Percentiles rank a stretch among this genome's conserved stretches.
Conservation (phyloP, 1,139 yeast species). For the Taphrina confusa region DNA sequence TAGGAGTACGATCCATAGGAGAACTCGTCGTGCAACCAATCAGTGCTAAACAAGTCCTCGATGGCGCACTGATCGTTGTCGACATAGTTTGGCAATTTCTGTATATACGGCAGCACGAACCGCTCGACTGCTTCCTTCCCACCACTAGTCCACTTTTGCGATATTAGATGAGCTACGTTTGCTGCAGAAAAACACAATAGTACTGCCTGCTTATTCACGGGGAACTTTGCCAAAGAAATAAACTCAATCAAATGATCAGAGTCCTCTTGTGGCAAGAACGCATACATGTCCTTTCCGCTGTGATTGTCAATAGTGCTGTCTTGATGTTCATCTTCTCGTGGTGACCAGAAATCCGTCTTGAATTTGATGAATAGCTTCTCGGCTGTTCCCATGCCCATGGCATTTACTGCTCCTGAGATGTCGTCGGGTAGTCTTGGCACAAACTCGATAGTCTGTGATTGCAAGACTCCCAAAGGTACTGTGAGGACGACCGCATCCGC, state of each 20-base stretch:
- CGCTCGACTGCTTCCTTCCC: conserved; percentile 3
- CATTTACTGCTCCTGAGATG: neutral
- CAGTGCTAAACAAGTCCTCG: conserved; percentile 17
- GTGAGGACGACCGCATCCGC: conserved; percentile 50
- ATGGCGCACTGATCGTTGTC: neutral
- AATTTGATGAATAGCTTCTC: conserved; percentile 21
- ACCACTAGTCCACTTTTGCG: neutral
- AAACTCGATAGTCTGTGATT: conserved; percentile 48
- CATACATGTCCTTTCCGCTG: conserved; percentile 1
- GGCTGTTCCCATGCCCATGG: conserved; percentile 17
- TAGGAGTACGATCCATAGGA: conserved; percentile 6
- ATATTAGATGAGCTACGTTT: neutral
- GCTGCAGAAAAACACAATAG: conserved; percentile 16
- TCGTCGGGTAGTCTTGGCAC: conserved; percentile 50
- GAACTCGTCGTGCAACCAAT: conserved; percentile 20
- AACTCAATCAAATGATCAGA: conserved; percentile 5
- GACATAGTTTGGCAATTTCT: neutral
- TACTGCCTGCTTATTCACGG: conserved; percentile 5
- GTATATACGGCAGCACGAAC: conserved; percentile 8
- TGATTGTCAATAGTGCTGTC: neutral
- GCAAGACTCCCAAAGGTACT: conserved; percentile 50
- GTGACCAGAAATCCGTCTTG: conserved; percentile 3
- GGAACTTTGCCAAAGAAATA: conserved; percentile 17
- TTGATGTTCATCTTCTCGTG: neutral
- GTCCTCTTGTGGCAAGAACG: conserved; percentile 9